Evolutionary conservation across 495 filamentous ascomycete genomes (phyloP), one percentile per base, ranked within the genome.

Genomic region (Hypoxylon perforatum): DNA sequence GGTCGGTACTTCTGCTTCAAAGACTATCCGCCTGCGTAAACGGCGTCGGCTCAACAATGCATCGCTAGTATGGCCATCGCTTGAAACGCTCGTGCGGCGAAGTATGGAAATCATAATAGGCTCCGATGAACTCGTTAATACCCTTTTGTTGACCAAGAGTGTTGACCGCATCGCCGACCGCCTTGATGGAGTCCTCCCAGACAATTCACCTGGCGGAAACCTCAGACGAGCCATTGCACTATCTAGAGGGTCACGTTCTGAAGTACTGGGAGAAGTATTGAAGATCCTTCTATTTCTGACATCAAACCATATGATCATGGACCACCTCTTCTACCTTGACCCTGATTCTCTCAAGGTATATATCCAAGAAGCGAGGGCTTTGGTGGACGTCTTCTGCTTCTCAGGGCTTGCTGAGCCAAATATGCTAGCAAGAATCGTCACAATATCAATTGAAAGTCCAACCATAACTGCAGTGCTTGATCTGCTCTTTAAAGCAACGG

Each of bases 71-170:
- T 49, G 42, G 55, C 12, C 30, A 4, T 42, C 55, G 14, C 41
- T 58, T 7, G 30, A 58, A 17, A 58, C 15, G 9, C 55, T 58
- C 6, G 19, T 47, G 12, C 42, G 55, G 18, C 21, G 44, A 49
- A 49, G 55, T 41, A 48, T 58, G 42, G 42, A 49, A 36, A 63
- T 63, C 19, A 33, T 56, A 15, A 63, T 63, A 28, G 53, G 60
- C 33, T 63, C 42, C 0, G 42, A 58, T 4, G 25, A 66, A 23
- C 39, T 66, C 38, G 18, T 28, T 4, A 6, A 15, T 6, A 12
- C 6, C 8, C 55, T 66, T 25, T 19, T 60, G 1, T 7, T 47
- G n/a, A 51, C n/a, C 1, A 66, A 59, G 49, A 60, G 63, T 10
- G 25, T 66, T 22, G 55, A 66, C 12, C 46, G 28, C 17, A 46